Conservation (phyloP, 1,284 basidiomycete species). For the Sanghuangporus baumii region DNA sequence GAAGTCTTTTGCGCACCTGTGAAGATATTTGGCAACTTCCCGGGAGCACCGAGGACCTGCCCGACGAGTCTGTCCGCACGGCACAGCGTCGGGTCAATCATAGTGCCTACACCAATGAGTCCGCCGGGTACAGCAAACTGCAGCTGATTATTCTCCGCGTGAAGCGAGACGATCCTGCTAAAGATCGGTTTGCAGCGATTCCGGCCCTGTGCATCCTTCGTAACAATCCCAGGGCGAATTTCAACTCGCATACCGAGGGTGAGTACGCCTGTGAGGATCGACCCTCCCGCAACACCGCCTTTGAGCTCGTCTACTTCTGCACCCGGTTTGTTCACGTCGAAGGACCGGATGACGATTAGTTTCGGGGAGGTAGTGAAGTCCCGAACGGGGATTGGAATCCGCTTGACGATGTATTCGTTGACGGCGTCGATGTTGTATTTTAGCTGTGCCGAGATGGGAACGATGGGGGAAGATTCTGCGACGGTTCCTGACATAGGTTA, state of each 20-base stretch:
- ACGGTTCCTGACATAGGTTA: conserved; percentile 68
- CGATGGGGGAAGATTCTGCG: conserved; percentile 94
- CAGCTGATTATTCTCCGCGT: conserved; percentile 93
- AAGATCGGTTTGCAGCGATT: conserved; percentile 94
- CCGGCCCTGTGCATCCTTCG: conserved; percentile 88
- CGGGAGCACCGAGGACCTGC: conserved; percentile 92
- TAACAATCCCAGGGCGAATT: conserved; percentile 95
- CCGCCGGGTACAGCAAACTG: conserved; percentile 97
- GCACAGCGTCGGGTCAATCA: conserved; percentile 95
- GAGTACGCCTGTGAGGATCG: conserved; percentile 90
- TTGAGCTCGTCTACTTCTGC: conserved; percentile 95
- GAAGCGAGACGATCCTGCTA: conserved; percentile 84
- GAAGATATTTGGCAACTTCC: conserved; percentile 91
- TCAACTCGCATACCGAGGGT: conserved; percentile 93
- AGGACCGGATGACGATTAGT: conserved; percentile 98
- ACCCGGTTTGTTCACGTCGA: conserved; percentile 99
- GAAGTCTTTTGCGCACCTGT: conserved; percentile 50
- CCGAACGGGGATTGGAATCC: conserved; percentile 90
- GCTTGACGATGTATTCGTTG: conserved; percentile 97
- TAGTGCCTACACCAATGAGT: conserved; percentile 95
- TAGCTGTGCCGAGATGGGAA: conserved; percentile 97
- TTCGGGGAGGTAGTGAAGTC: conserved; percentile 90
- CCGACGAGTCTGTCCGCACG: conserved; percentile 96
- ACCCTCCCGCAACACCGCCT: conserved; percentile 97
- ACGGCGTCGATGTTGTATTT: conserved; percentile 99